Percentiles rank a stretch among this genome's conserved stretches.
Evolutionary conservation across 805 yeast genomes (phyloP).

Genomic region (Saccharomycopsis selenospora): DNA sequence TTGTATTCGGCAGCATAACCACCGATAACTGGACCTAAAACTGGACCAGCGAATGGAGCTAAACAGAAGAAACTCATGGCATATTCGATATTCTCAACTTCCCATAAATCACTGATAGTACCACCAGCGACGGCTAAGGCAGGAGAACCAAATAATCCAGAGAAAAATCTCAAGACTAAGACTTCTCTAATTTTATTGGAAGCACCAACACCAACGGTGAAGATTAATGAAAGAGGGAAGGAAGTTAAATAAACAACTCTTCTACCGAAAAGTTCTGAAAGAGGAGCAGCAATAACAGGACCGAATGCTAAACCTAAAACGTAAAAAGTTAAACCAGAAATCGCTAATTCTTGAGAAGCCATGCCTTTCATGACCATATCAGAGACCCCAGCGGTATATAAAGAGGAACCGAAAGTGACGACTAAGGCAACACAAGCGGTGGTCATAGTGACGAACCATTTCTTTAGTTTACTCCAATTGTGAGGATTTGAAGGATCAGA

Average conservation of each 20-base stretch:
- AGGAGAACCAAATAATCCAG: slow-evolving; percentile 74
- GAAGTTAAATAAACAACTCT: slow-evolving; percentile 51
- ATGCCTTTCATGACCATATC: slow-evolving; percentile 42
- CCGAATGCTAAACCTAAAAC: slow-evolving; percentile 65
- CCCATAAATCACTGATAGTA: slow-evolving; percentile 72
- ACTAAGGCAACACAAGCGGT: slow-evolving; percentile 60
- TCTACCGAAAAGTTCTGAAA: slow-evolving; percentile 65
- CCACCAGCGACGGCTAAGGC: slow-evolving; percentile 84
- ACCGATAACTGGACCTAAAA: slow-evolving; percentile 67
- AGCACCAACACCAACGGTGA: slow-evolving; percentile 68
- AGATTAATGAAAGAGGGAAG: slow-evolving; percentile 60
- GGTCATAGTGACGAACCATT: slow-evolving; percentile 59
- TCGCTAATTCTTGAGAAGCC: slow-evolving; percentile 52
- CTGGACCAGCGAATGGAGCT: slow-evolving; percentile 78
- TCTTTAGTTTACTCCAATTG: slow-evolving; percentile 59
- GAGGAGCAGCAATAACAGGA: slow-evolving; percentile 65
- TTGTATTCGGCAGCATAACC: slow-evolving; percentile 36
- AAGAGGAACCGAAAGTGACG: slow-evolving; percentile 68
- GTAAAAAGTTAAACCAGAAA: slow-evolving; percentile 65
- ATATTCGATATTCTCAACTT: slow-evolving; percentile 52
- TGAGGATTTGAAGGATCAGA: slow-evolving; percentile 57
- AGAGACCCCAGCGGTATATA: slow-evolving; percentile 58
- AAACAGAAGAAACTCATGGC: slow-evolving; percentile 77
- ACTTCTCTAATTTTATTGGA: slow-evolving; percentile 53
- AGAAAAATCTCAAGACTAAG: slow-evolving; percentile 62